Evolutionary conservation across 768 basidiomycete genomes (phyloP).

Genomic region (Auriscalpium vulgare): DNA sequence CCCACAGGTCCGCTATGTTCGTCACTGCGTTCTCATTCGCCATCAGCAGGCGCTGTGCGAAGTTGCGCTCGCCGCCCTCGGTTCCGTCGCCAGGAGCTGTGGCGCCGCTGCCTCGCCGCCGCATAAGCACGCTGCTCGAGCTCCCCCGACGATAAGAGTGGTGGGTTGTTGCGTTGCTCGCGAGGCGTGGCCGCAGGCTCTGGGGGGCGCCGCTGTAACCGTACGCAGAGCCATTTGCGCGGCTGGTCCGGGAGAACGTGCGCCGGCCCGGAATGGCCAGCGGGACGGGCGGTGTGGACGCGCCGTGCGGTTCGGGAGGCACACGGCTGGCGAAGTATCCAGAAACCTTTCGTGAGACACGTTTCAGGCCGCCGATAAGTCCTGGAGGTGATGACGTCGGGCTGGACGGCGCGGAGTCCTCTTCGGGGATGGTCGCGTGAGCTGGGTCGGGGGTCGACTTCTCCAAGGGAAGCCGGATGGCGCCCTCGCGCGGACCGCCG

Average conservation of each 20-base stretch:
- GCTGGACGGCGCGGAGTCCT: slow-evolving; percentile 41
- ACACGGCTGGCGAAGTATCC: slow-evolving; percentile 50
- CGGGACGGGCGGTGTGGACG: slow-evolving; percentile 21
- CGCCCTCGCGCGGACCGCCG: slow-evolving; percentile 81
- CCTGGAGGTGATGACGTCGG: slow-evolving; percentile 27
- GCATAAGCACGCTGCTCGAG: slow-evolving; percentile 40
- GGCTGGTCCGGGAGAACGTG: slow-evolving; percentile 43
- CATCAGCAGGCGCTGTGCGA: slow-evolving; percentile 81
- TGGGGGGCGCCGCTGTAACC: slow-evolving; percentile 52
- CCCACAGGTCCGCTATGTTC: slow-evolving; percentile 94
- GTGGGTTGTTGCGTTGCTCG: slow-evolving; percentile 11
- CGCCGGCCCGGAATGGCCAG: slow-evolving; percentile 38
- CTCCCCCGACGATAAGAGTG: slow-evolving; percentile 42
- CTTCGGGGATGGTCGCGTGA: slow-evolving; percentile 54
- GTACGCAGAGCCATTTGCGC: slow-evolving; percentile 71
- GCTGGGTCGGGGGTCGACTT: slow-evolving; percentile 40
- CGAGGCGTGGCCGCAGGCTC: slow-evolving; percentile 9
- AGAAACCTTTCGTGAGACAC: slow-evolving; percentile 41
- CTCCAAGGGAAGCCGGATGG: slow-evolving; percentile 76
- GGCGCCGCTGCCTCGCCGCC: slow-evolving; percentile 40
- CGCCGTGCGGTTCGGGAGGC: slow-evolving; percentile 28
- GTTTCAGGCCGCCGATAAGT: slow-evolving; percentile 20
- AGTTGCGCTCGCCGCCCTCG: slow-evolving; percentile 58
- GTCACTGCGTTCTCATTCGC: slow-evolving; percentile 95
- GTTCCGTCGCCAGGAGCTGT: slow-evolving; percentile 19